Evolutionary conservation across 495 filamentous ascomycete species (phyloP), one percentile per base, ranked within the genome.

Genomic region (Trichoderma gamsii): DNA sequence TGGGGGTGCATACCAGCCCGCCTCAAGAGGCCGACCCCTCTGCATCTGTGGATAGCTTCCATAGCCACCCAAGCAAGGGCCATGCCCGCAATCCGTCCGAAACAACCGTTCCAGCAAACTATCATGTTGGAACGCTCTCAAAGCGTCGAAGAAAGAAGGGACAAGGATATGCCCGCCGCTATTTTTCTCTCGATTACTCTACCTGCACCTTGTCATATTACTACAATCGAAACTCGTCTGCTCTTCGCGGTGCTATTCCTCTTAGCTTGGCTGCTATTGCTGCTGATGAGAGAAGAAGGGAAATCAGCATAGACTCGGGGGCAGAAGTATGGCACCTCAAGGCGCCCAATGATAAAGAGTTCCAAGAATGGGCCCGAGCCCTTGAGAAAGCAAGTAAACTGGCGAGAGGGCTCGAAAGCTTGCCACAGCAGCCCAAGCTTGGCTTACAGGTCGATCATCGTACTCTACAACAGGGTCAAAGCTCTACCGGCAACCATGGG

Each of bases 321-420:
- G 93, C 94, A 6, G 95, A 99, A 76, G 85, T 99, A 12, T 99
- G 95, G 95, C 95, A 97, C 80, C 82, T 99, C n/a, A 88, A 88
- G 69, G 92, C 94, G 27, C 84, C 82, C 32, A 94, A 90, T 70
- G 84, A 86, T 9, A 88, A 87, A 68, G 96, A 98, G 61, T 99
- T 97, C 77, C 82, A 80, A 25, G 88, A 89, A 1, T 99, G 95
- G 95, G 91, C 88, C 52, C 81, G 84, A 59, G 95, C 93, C 3
- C 76, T 99, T 38, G 93, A 98, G 75, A 86, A 83, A 70, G 93
- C 93, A 8, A 92, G 84, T 68, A 79, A 82, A 44, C 79, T 81
- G 41, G 83, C 84, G 4, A 73, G 83, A 64, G 82, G 83, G 0
- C 69, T 84, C 71, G 76, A 83, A 69, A 70, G 71, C 13, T 66